These are phyloP conservation scores for Halenospora varia DNA, from an alignment of 495 filamentous ascomycete genomes.

Conservation along the genomic window DNA sequence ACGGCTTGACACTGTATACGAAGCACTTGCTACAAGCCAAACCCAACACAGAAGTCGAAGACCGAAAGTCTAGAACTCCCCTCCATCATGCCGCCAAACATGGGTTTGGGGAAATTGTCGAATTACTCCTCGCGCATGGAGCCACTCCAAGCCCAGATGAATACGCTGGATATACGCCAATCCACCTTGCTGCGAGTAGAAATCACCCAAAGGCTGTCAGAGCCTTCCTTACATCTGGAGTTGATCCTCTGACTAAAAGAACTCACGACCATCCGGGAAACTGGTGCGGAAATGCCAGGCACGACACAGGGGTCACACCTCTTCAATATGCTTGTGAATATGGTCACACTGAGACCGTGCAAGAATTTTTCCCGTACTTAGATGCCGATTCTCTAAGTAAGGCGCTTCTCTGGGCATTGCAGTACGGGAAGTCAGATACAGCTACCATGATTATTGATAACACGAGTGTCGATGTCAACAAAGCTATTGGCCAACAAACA, in stretches of 20 bases:
- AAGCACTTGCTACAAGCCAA: constrained; percentile 1
- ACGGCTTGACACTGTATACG: constrained; percentile 1
- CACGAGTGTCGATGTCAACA: constrained; percentile 2
- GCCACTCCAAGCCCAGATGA: constrained; percentile 16
- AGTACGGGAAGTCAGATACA: constrained; percentile 7
- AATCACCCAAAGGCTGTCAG: constrained; percentile 14
- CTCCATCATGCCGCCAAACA: constrained; percentile 21
- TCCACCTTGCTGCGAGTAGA: constrained; percentile 23
- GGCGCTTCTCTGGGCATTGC: constrained; percentile 25
- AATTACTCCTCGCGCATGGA: constrained; percentile 17
- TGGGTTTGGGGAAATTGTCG: constrained; percentile 18
- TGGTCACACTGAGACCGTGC: constrained; percentile 22
- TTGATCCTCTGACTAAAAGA: constrained; percentile 22
- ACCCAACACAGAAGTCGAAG: not conserved
- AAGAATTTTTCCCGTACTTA: constrained; percentile 24
- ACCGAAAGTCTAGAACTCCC: constrained; percentile 12
- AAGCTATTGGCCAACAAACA: constrained; percentile 10
- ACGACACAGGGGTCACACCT: constrained; percentile 13
- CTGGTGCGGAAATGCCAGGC: not conserved
- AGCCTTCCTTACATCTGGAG: constrained; percentile 20
- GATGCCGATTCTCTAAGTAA: constrained; percentile 11
- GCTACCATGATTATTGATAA: constrained; percentile 19
- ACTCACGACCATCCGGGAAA: constrained; percentile 12
- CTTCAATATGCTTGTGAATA: constrained; percentile 27
- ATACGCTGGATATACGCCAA: constrained; percentile 20